A percentile compares a stretch with the other conserved stretches of the same genome.
These are phyloP conservation scores for Xylaria sp. DNA, from an alignment of 2,329 filamentous ascomycete genomes.

Conservation along the genomic window DNA sequence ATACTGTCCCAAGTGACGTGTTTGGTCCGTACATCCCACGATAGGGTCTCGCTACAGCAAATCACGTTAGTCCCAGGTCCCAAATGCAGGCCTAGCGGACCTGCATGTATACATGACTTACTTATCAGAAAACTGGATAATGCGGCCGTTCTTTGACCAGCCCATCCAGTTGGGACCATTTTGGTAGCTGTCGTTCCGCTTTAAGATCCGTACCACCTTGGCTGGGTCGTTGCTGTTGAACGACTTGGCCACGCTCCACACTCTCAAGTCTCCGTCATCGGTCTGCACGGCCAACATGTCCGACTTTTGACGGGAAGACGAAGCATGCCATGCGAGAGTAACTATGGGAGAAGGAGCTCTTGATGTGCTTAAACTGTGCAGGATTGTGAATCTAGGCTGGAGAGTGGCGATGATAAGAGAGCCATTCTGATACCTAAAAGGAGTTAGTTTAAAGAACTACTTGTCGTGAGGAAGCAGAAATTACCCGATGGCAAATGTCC, in stretches of 20 bases:
- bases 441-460: conserved; percentile 35
- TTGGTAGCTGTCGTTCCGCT: conserved; percentile 77
- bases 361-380: conserved; percentile 90
- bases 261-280: conserved; percentile 87
- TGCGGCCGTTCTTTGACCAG: conserved; percentile 98
- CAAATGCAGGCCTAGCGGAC: conserved; percentile 61
- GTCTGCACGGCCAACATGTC: conserved; percentile 98
- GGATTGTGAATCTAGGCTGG: conserved; percentile 90
- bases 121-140: conserved; percentile 92
- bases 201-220: conserved; percentile 88
- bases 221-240: conserved; percentile 78
- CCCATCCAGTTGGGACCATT: conserved; percentile 92
- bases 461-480: conserved; percentile 41
- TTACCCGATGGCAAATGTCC: conserved; percentile 96
- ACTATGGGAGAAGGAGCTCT: conserved; percentile 87
- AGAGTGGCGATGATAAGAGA: conserved; percentile 90
- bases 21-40: conserved; percentile 99
- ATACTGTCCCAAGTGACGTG: conserved; percentile 91
- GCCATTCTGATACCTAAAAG: conserved; percentile 86
- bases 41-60: conserved; percentile 78
- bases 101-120: conserved; percentile 59
- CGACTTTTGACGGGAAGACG: conserved; percentile 93
- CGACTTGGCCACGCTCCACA: conserved; percentile 95
- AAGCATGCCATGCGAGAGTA: conserved; percentile 93
- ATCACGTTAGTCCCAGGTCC: conserved; percentile 49